Percentiles rank a stretch among this genome's conserved stretches.
phyloP scores from a whole-genome alignment of 306 rosid species.

The Canavalia gladiata region DNA sequence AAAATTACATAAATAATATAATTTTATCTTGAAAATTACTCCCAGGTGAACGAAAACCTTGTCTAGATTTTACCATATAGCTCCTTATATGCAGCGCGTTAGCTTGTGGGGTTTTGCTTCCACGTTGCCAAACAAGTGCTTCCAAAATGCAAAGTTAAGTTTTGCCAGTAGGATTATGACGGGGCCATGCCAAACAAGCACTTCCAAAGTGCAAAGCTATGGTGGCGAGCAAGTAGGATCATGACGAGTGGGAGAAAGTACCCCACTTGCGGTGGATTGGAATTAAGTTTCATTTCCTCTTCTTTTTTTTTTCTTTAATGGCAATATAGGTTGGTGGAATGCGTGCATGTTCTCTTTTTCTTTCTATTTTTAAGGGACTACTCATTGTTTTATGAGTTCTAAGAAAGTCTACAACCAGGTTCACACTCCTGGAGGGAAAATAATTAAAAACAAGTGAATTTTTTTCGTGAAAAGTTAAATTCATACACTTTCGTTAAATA shows the following conservation, averaged over 20 bases:
- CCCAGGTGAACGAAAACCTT: neutral
- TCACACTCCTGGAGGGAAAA: too few species aligned
- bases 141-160: conserved; percentile 7
- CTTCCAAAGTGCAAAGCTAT: conserved; percentile 13
- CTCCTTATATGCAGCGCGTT: conserved; percentile 48
- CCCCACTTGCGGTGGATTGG: conserved; percentile 6
- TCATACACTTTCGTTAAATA: too few species aligned
- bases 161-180: conserved; percentile 16
- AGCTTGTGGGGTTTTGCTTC: conserved; percentile 43
- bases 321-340: too few species aligned
- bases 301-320: conserved; percentile 3
- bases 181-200: conserved; percentile 16
- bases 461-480: too few species aligned
- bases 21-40: neutral
- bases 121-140: conserved; percentile 38
- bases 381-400: too few species aligned
- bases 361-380: too few species aligned
- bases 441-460: too few species aligned
- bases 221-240: conserved; percentile 31
- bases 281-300: neutral
- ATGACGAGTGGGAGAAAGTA: conserved; percentile 31
- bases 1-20: too few species aligned
- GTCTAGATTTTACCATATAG: conserved; percentile 30
- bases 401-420: too few species aligned
- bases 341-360: too few species aligned